Conservation (phyloP, 345 rosid species). For the thale cress (Arabidopsis thaliana) region DNA sequence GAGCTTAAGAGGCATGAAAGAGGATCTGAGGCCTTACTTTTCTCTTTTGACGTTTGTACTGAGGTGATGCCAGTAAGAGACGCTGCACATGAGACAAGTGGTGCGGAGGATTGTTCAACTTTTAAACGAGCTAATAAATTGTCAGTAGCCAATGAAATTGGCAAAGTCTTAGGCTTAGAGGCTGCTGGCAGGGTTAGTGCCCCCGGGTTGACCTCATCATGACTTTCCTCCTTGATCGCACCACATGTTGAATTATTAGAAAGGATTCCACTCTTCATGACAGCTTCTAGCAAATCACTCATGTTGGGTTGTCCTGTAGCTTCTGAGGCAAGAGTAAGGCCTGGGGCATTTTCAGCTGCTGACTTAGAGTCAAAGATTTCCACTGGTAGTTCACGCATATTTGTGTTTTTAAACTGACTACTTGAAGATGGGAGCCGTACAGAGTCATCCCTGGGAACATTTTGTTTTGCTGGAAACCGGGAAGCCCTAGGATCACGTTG, state of each 20-base stretch:
- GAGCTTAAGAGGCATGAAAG: constrained; percentile 83
- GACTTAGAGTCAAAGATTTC: constrained; percentile 50
- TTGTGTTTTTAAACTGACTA: constrained; percentile 40
- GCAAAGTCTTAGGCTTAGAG: constrained; percentile 45
- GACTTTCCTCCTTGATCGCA: constrained; percentile 45
- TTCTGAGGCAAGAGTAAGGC: constrained; percentile 48
- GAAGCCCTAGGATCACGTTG: constrained; percentile 58
- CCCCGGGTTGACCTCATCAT: constrained; percentile 47
- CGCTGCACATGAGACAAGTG: constrained; percentile 51
- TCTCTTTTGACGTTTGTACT: constrained; percentile 50
- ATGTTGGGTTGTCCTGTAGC: constrained; percentile 56
- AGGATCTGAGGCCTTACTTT: constrained; percentile 61
- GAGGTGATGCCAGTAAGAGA: constrained; percentile 47
- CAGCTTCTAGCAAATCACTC: constrained; percentile 73
- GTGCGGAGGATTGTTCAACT: constrained; percentile 53
- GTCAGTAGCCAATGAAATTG: constrained; percentile 46
- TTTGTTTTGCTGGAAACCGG: constrained; percentile 54
- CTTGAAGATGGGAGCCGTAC: constrained; percentile 42
- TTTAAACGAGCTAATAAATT: constrained; percentile 45
- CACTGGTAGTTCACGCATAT: constrained; percentile 48
- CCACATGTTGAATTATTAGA: constrained; percentile 46
- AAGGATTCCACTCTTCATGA: constrained; percentile 76
- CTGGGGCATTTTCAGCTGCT: constrained; percentile 47
- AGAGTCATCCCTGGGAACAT: constrained; percentile 45
- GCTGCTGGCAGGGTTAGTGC: constrained; percentile 42